These are phyloP conservation scores for Fusarium sp. DNA, from an alignment of 2,329 filamentous ascomycete genomes.

Conservation along the genomic window DNA sequence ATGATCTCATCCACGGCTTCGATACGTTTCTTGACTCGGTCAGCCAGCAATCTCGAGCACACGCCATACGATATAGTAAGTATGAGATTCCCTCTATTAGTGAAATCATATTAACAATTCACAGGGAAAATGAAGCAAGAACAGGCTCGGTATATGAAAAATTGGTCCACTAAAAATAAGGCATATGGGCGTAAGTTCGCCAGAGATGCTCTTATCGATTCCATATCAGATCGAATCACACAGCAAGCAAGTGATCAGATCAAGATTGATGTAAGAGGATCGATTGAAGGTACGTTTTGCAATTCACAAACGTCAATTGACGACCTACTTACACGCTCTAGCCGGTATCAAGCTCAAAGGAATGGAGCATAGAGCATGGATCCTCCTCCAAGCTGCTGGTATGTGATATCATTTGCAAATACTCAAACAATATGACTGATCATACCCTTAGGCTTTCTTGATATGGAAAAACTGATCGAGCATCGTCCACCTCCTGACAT, in stretches of 20 bases:
- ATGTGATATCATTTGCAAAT: neutral
- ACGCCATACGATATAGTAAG: slow-evolving; percentile 34
- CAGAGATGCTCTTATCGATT: slow-evolving; percentile 12
- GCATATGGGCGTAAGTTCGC: neutral
- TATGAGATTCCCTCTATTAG: neutral
- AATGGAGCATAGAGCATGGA: slow-evolving; percentile 28
- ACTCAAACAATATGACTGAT: neutral
- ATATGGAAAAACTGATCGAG: slow-evolving; percentile 37
- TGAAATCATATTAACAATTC: neutral
- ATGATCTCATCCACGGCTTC: slow-evolving; percentile 31
- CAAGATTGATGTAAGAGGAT: slow-evolving; percentile 21
- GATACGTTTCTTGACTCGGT: slow-evolving; percentile 38
- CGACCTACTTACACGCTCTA: neutral
- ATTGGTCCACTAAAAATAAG: neutral
- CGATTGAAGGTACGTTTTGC: slow-evolving; percentile 11
- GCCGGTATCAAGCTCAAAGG: slow-evolving; percentile 17
- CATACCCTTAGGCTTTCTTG: slow-evolving; percentile 15
- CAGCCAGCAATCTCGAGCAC: slow-evolving; percentile 33
- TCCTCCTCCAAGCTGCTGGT: slow-evolving; percentile 33
- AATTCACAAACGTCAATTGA: neutral
- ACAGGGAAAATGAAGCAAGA: slow-evolving; percentile 24
- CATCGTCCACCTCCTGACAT: slow-evolving; percentile 29
- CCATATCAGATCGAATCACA: slow-evolving; percentile 14
- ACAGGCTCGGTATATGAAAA: neutral
- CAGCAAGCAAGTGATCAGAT: slow-evolving; percentile 26